A percentile compares a stretch with the other conserved stretches of the same genome.
Evolutionary conservation across 2,329 filamentous ascomycete genomes (phyloP).

Genomic region (Monilinia fructicola): DNA sequence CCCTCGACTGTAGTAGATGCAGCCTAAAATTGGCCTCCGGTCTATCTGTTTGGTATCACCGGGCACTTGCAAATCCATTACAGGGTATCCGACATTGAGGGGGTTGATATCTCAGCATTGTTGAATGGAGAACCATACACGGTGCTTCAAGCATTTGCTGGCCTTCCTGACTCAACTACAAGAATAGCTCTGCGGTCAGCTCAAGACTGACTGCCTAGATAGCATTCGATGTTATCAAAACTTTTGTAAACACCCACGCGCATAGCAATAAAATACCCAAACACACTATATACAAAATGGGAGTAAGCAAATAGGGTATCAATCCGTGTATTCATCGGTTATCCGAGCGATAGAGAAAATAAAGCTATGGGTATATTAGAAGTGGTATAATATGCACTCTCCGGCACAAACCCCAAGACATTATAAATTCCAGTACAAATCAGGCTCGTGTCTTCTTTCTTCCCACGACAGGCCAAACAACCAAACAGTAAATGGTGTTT

Average conservation of each 20-base stretch:
- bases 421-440: background rate
- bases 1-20: too few species aligned
- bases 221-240: too few species aligned
- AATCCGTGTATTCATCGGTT: background rate
- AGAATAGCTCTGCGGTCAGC: too few species aligned
- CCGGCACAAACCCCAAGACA: slow-evolving; percentile 6
- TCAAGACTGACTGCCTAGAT: too few species aligned
- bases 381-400: slow-evolving; percentile 9
- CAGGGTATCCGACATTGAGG: too few species aligned
- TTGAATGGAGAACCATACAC: too few species aligned
- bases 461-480: background rate
- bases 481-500: background rate
- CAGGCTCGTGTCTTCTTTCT: background rate
- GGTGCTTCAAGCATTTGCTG: too few species aligned
- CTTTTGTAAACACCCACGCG: background rate
- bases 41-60: too few species aligned
- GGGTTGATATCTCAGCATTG: too few species aligned
- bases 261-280: background rate
- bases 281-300: background rate
- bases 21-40: too few species aligned
- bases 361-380: slow-evolving; percentile 19
- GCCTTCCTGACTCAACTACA: too few species aligned
- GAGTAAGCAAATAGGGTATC: slow-evolving; percentile 6
- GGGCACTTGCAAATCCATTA: too few species aligned
- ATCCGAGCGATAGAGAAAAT: slow-evolving; percentile 2